Evolutionary conservation across 2,329 filamentous ascomycete genomes (phyloP).

Genomic region (Talaromyces sp.): DNA sequence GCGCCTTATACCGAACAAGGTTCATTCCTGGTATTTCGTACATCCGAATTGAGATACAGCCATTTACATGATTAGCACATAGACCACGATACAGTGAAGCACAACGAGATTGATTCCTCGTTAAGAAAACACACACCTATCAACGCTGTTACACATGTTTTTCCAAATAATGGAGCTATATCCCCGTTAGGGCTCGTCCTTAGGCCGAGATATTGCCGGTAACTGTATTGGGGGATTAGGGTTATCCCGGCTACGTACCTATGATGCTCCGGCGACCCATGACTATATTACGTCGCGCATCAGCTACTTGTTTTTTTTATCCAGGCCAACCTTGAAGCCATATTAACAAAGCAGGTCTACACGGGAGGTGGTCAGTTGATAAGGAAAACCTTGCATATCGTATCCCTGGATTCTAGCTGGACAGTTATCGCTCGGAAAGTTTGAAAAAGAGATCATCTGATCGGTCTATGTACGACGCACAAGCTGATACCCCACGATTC

Average conservation of each 20-base stretch:
- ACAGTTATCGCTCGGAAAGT: neutral
- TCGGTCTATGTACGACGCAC: neutral
- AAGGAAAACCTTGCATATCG: neutral
- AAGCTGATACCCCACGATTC: neutral
- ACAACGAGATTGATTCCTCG: neutral
- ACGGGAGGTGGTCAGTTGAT: neutral
- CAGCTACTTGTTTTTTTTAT: neutral
- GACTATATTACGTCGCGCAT: neutral
- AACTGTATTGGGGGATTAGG: neutral
- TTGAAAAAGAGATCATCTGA: neutral
- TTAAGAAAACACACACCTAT: neutral
- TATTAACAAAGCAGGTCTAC: neutral
- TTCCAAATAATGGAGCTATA: neutral
- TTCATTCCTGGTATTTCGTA: neutral
- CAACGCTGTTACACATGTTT: neutral
- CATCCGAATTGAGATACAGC: neutral
- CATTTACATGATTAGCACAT: neutral
- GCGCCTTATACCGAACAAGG: neutral
- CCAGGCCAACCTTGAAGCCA: neutral
- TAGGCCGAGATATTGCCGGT: neutral
- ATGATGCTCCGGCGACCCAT: neutral
- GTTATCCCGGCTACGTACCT: neutral
- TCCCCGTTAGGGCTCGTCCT: neutral
- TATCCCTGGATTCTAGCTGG: neutral
- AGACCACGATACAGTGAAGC: neutral